These are phyloP conservation scores for Fragaria iinumae DNA, from an alignment of 306 rosid species.

Conservation along the genomic window DNA sequence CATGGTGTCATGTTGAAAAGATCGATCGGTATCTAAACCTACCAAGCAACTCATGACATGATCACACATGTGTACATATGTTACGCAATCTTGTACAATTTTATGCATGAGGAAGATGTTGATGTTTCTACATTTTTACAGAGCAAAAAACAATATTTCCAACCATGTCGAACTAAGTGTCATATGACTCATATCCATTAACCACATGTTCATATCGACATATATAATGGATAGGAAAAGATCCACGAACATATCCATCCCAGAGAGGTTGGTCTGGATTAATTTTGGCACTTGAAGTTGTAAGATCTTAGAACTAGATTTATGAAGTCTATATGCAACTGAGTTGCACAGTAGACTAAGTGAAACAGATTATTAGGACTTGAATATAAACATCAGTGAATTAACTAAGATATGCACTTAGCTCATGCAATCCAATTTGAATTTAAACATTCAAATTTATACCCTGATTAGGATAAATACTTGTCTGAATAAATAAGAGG, in stretches of 20 bases:
- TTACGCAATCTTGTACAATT: no score
- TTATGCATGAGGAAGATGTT: neutral
- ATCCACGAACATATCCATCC: neutral
- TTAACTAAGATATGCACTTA: no score
- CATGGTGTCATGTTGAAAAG: neutral
- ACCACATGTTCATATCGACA: neutral
- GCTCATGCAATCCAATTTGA: no score
- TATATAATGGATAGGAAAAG: neutral
- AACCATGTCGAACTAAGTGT: neutral
- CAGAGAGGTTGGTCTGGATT: neutral
- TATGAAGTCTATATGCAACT: no score
- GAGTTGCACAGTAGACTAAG: no score
- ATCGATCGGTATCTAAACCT: neutral
- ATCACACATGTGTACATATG: neutral
- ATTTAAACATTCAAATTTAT: no score
- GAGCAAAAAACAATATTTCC: neutral
- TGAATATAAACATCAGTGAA: no score
- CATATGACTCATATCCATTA: neutral
- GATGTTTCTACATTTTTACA: neutral
- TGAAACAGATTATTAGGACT: no score
- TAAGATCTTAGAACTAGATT: no score
- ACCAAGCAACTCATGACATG: slow-evolving; percentile 1
- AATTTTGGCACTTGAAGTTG: neutral
- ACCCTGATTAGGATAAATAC: no score
- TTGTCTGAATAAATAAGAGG: no score